Evolutionary conservation across 1,284 basidiomycete genomes (phyloP), one percentile per base, ranked within the genome.

Genomic region (Rhizoctonia solani): DNA sequence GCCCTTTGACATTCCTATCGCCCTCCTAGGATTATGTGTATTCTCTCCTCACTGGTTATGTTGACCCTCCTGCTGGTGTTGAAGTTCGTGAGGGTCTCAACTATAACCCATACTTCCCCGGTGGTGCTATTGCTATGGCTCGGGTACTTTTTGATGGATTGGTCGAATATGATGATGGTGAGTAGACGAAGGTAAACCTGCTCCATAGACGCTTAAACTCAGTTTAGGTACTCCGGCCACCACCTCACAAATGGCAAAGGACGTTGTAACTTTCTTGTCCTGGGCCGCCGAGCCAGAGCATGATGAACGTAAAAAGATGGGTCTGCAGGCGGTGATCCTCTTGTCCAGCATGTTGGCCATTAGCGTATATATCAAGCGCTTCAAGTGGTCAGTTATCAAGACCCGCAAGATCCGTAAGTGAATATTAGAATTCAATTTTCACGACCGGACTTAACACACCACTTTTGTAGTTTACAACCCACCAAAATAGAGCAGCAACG

Each of bases 221-320:
- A 53, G 4, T 27, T 69, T 50, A 92, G 93, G 92, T 66, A 99
- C 97, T 4, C 94, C 96, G 9, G 93, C 96, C 11, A 99, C 96
- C 54, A 91, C 95, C 9, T 92, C 93, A n/a, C 97, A 99, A 79
- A 96, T 99, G 95, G 95, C 97, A 73, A 99, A 99, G 86, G 97
- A 99, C 75, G 95, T 99, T 56, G 87, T 87, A 44, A 93, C 91
- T 2, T 99, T 99, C 89, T 81, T 99, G 69, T 87, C 86, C 80
- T 97, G 93, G 93, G 91, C 92, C 47, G 86, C 96, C 68, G 97
- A 99, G 79, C 97, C 97, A 29, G 97, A 99, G 79, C 93, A 96
- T 77, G 97, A 99, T 77, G 89, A 95, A 77, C 86, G 97, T 76
- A 99, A 99, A 85, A 93, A 94, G 84, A 89, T 89, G 76, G 95